A percentile compares a stretch with the other conserved stretches of the same genome.
These are phyloP conservation scores for Xylaria sp. DNA, from an alignment of 2,329 filamentous ascomycete species.

Conservation along the genomic window DNA sequence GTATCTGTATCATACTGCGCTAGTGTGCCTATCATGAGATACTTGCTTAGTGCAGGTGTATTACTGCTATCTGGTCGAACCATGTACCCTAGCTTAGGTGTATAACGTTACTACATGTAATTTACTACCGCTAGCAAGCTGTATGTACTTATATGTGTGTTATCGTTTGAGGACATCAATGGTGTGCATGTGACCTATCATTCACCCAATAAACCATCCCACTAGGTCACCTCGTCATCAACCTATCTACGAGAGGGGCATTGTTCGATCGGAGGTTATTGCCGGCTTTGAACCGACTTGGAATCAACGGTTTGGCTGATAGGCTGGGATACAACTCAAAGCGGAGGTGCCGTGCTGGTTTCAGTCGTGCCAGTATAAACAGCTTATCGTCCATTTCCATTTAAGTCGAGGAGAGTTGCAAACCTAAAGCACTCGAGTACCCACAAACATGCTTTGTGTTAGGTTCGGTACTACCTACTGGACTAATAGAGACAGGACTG, in stretches of 20 bases:
- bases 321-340: slow-evolving; percentile 2
- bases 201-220: not conserved
- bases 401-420: not conserved
- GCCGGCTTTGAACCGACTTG: slow-evolving; percentile 10
- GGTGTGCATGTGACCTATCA: slow-evolving; percentile 5
- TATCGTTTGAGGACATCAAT: not conserved
- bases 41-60: not conserved
- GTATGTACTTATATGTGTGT: not conserved
- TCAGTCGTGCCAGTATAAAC: slow-evolving; percentile 5
- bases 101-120: not conserved
- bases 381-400: slow-evolving; percentile 1
- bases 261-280: slow-evolving; percentile 21
- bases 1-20: too few relatives aligned
- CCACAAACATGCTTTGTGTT: not conserved
- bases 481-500: not conserved
- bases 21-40: not conserved
- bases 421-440: not conserved
- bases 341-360: slow-evolving; percentile 12
- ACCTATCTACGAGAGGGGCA: slow-evolving; percentile 2
- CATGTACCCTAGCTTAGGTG: not conserved
- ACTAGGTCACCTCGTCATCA: not conserved
- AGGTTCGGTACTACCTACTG: not conserved
- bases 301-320: slow-evolving; percentile 1
- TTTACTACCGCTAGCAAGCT: too few relatives aligned
- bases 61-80: not conserved